Conservation (phyloP, 176 grass and related monocot genomes). For the Calamus simplicifolius region DNA sequence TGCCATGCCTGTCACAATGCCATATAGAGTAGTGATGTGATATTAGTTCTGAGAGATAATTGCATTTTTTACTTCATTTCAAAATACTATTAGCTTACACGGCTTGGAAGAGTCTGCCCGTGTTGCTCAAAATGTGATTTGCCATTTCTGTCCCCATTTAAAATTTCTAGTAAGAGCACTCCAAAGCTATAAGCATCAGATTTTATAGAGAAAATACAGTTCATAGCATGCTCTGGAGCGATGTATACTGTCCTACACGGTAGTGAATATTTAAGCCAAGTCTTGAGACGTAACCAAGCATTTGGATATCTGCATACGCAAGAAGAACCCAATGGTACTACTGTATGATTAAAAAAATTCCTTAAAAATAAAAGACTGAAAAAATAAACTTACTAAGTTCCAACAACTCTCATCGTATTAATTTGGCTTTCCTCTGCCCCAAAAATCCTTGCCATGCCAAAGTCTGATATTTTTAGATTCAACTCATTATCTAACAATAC, state of each 20-base stretch:
- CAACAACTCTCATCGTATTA: constrained; percentile 29
- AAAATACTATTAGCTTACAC: no score
- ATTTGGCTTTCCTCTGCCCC: not conserved
- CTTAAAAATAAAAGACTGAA: no score
- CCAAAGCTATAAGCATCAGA: constrained; percentile 30
- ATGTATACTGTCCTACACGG: constrained; percentile 3
- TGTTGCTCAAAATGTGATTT: not conserved
- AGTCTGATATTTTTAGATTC: constrained; percentile 40
- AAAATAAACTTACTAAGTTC: constrained; percentile 21
- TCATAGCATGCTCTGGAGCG: constrained; percentile 22
- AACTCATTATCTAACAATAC: constrained; percentile 19
- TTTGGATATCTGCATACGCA: no score
- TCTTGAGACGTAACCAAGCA: no score
- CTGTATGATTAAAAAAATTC: no score
- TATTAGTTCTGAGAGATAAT: not conserved
- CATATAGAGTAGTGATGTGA: not conserved
- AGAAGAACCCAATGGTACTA: no score
- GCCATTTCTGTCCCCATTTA: constrained; percentile 16
- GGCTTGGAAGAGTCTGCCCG: no score
- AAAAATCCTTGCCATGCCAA: constrained; percentile 31
- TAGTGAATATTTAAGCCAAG: no score
- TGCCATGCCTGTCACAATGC: constrained; percentile 25
- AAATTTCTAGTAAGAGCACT: constrained; percentile 22
- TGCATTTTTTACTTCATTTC: constrained; percentile 2
- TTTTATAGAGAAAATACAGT: constrained; percentile 18